Conservation (phyloP, 495 filamentous ascomycete species). For the Lepraria neglecta region DNA sequence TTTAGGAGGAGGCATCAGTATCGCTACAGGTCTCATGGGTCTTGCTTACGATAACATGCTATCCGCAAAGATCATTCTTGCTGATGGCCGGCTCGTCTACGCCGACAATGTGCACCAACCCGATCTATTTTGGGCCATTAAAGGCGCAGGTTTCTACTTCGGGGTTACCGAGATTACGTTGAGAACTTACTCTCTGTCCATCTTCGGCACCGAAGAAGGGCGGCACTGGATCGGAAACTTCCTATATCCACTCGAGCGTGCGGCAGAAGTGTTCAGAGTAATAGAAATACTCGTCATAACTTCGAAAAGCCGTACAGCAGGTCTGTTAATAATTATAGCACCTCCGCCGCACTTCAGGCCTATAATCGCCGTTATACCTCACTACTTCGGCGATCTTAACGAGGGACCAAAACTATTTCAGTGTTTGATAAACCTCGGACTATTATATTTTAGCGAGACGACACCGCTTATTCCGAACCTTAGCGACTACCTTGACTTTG, state of each 20-base stretch:
- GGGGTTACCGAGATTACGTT: slow-evolving; percentile 35
- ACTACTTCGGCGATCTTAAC: slow-evolving; percentile 23
- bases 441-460: no score
- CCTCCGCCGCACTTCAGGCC: slow-evolving; percentile 24
- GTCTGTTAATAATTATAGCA: slow-evolving; percentile 27
- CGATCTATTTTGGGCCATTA: slow-evolving; percentile 45
- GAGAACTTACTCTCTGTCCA: slow-evolving; percentile 27
- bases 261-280: slow-evolving; percentile 25
- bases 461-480: no score
- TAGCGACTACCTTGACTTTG: slow-evolving; percentile 23
- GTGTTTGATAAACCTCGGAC: slow-evolving; percentile 17
- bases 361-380: slow-evolving; percentile 17
- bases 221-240: slow-evolving; percentile 28
- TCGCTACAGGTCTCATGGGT: slow-evolving; percentile 21
- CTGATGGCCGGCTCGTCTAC: slow-evolving; percentile 31
- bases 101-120: slow-evolving; percentile 28
- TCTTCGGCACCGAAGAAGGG: slow-evolving; percentile 21
- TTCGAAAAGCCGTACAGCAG: no score
- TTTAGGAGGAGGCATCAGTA: slow-evolving; percentile 28
- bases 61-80: slow-evolving; percentile 29
- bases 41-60: slow-evolving; percentile 29
- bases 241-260: slow-evolving; percentile 26
- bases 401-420: slow-evolving; percentile 22
- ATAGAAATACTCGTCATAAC: slow-evolving; percentile 24
- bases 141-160: slow-evolving; percentile 51